Evolutionary conservation across 352 stramenopile genomes (phyloP).

Genomic region (Phytophthora cryptogea): DNA sequence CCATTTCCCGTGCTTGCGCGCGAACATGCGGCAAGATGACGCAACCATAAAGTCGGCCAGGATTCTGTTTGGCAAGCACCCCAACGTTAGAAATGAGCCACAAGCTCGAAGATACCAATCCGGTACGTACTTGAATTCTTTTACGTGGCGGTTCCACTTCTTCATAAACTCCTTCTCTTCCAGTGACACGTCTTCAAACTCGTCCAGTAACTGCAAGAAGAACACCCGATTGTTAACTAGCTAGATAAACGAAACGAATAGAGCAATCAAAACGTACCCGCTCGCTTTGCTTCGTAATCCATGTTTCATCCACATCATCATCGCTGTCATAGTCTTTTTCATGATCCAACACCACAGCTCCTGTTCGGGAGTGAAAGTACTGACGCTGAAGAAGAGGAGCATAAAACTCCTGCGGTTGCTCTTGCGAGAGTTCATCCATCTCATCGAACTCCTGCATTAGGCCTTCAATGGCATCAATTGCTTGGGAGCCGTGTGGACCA

Average conservation of each 20-base stretch:
- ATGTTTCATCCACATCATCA: slow-evolving; percentile 89
- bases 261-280: slow-evolving; percentile 36
- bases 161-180: slow-evolving; percentile 92
- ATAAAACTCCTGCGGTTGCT: slow-evolving; percentile 76
- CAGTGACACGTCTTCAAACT: slow-evolving; percentile 87
- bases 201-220: slow-evolving; percentile 66
- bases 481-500: slow-evolving; percentile 25
- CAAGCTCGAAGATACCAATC: background rate
- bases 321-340: slow-evolving; percentile 89
- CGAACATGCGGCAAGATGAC: slow-evolving; percentile 84
- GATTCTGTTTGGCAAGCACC: slow-evolving; percentile 45
- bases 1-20: slow-evolving; percentile 84
- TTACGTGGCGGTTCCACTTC: slow-evolving; percentile 89
- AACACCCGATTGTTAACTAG: background rate
- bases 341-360: slow-evolving; percentile 78
- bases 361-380: slow-evolving; percentile 90
- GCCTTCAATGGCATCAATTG: slow-evolving; percentile 51
- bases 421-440: slow-evolving; percentile 55
- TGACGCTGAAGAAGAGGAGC: slow-evolving; percentile 77
- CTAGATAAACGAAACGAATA: background rate
- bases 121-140: slow-evolving; percentile 63
- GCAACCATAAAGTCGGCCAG: slow-evolving; percentile 87
- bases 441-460: slow-evolving; percentile 81
- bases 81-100: background rate
- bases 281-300: slow-evolving; percentile 88